These are phyloP conservation scores for Clathrospora elynae DNA, from an alignment of 2,329 filamentous ascomycete species.

Conservation along the genomic window DNA sequence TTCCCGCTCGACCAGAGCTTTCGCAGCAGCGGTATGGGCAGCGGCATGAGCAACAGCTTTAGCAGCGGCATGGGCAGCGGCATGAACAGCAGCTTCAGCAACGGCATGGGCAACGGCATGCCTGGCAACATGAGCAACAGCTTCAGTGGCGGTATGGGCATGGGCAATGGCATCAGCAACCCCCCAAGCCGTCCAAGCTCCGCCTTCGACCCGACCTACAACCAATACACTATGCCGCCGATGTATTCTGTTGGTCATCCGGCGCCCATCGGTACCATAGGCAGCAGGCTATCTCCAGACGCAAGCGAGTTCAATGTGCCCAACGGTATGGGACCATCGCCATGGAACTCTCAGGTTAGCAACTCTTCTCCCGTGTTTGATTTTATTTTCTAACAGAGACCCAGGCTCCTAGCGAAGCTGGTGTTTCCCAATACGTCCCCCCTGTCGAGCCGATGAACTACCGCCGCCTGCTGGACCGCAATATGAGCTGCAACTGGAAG, in stretches of 20 bases:
- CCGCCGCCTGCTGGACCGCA: conserved; percentile 89
- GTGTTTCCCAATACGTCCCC: conserved; percentile 70
- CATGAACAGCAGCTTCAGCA: conserved; percentile 8
- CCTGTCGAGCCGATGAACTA: conserved; percentile 95
- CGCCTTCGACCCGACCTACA: conserved; percentile 44
- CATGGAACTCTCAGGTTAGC: conserved; percentile 49
- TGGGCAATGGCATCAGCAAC: conserved; percentile 30
- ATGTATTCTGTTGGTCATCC: conserved; percentile 40
- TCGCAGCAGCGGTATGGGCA: conserved; percentile 28
- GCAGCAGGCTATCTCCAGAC: conserved; percentile 52
- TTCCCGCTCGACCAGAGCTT: conserved; percentile 45
- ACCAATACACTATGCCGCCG: conserved; percentile 38
- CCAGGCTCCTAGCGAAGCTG: conserved; percentile 36
- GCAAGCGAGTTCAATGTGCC: conserved; percentile 53
- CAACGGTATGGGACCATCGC: conserved; percentile 38
- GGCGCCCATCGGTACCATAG: conserved; percentile 46
- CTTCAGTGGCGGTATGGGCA: conserved; percentile 3
- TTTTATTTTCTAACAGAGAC: conserved; percentile 7
- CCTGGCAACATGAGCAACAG: conserved; percentile 5
- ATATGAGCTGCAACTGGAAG: conserved; percentile 98
- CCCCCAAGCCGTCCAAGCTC: conserved; percentile 46
- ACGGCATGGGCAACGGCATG: conserved; percentile 16
- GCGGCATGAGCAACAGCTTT: conserved; percentile 19
- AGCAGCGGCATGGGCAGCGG: conserved; percentile 19
- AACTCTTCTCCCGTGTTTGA: neutral